phyloP scores from a whole-genome alignment of 805 yeast genomes.

The Pichia kluyveri region DNA sequence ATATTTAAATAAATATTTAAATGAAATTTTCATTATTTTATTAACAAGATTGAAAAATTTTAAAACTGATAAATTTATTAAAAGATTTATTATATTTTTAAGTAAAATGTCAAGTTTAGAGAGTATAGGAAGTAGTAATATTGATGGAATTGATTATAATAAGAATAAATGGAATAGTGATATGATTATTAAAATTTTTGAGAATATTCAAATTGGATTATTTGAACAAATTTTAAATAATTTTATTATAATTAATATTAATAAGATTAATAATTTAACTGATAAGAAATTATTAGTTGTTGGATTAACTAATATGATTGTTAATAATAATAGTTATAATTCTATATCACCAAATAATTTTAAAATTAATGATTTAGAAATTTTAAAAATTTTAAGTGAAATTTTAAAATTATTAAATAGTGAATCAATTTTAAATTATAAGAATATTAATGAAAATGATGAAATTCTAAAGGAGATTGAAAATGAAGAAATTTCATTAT shows the following conservation, averaged over 20 bases:
- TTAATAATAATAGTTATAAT: slow-evolving; percentile 25
- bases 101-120: slow-evolving; percentile 23
- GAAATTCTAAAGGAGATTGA: slow-evolving; percentile 57
- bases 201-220: slow-evolving; percentile 58
- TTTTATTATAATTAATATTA: slow-evolving; percentile 42
- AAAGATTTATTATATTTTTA: slow-evolving; percentile 59
- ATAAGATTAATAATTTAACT: slow-evolving; percentile 29
- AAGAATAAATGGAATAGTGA: slow-evolving; percentile 20
- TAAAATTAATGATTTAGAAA: slow-evolving; percentile 27
- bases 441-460: slow-evolving; percentile 27
- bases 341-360: slow-evolving; percentile 7
- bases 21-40: slow-evolving; percentile 67
- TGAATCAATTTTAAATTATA: slow-evolving; percentile 27
- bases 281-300: slow-evolving; percentile 40
- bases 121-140: too few species aligned
- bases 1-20: slow-evolving; percentile 43
- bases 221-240: slow-evolving; percentile 42
- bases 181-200: slow-evolving; percentile 58
- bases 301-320: slow-evolving; percentile 38
- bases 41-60: slow-evolving; percentile 74
- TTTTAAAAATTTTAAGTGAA: slow-evolving; percentile 34
- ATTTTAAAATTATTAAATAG: slow-evolving; percentile 30
- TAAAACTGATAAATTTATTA: slow-evolving; percentile 73
- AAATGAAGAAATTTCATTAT: slow-evolving; percentile 40
- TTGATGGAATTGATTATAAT: slow-evolving; percentile 17